These are phyloP conservation scores for Rhizophagus clarus DNA, from an alignment of 192 early-diverging fungal genomes.

Conservation along the genomic window DNA sequence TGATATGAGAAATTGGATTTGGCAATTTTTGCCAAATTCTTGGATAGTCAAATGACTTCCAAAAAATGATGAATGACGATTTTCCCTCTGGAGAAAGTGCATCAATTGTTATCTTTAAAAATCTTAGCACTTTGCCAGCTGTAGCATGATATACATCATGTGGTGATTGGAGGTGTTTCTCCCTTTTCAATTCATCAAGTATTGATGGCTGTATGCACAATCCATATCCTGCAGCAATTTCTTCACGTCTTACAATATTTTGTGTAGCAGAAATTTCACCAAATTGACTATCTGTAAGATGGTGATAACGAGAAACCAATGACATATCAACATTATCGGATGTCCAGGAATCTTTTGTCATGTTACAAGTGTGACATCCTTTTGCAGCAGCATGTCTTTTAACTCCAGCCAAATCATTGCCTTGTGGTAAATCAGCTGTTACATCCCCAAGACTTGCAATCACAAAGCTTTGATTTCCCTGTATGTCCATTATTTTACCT, in stretches of 20 bases:
- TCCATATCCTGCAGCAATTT: neutral
- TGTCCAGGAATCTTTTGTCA: neutral
- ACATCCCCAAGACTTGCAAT: neutral
- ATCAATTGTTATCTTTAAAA: too few species aligned
- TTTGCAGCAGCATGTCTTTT: neutral
- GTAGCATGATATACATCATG: too few species aligned
- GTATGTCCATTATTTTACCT: neutral
- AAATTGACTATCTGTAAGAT: neutral
- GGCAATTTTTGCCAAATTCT: too few species aligned
- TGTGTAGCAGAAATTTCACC: neutral
- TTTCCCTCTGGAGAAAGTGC: too few species aligned
- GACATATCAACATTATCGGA: neutral
- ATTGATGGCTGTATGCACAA: neutral
- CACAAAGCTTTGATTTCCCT: neutral
- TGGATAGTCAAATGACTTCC: too few species aligned
- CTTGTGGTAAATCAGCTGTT: neutral
- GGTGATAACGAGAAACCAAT: neutral
- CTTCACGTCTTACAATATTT: neutral
- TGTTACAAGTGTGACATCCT: neutral
- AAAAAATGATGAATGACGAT: too few species aligned
- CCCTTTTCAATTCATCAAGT: too few species aligned
- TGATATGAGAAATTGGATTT: too few species aligned
- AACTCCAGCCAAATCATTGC: neutral
- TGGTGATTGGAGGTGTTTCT: too few species aligned
- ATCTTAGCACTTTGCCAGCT: too few species aligned